Evolutionary conservation across 2,329 filamentous ascomycete genomes (phyloP), one percentile per base, ranked within the genome.

Genomic region (Exophiala oligosperma): DNA sequence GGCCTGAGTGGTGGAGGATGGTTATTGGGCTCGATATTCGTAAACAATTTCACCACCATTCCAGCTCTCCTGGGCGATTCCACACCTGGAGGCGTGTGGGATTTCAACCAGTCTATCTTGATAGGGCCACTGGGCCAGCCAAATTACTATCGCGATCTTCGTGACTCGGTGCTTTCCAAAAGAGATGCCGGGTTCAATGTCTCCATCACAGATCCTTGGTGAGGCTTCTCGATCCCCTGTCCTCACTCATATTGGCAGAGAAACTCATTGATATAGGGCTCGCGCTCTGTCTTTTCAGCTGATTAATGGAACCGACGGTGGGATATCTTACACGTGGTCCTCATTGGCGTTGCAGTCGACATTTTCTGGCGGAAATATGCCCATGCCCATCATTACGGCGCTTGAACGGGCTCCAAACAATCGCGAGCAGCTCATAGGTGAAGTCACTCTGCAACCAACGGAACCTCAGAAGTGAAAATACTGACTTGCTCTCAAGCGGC

Each of bases 131-230:
- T 74, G 68, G 3, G 72, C 75, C 81, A 79, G 1, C 78, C 77
- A 1, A 73, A 81, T 17, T 92, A 92, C 72, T 92, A 84, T 68
- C 73, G 73, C 2, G 77, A 85, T 24, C 72, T 93, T n/a, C 68
- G 76, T 5, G 72, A 82, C 8, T 77, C 82, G 11, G 87, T 91
- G 1, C 64, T 77, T 0, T 76, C 70, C 3, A 93, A 92, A 74
- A 67, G 69, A 1, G 71, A 86, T 56, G 87, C 86, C n/a, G 83
- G 84, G 0, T 92, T 80, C 69, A 76, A 85, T 47, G 83, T 82
- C 3, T 88, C 90, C 6, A 81, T 96, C 57, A 96, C 92, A 0
- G 92, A 96, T 76, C 92, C 91, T 73, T 95, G 91, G 88, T 54
- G 14, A 47, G 51, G 14, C 35, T 43, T 6, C 14, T 12, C 24